phyloP scores from a whole-genome alignment of 2,329 filamentous ascomycete genomes.

The Penicillium capsulatum region DNA sequence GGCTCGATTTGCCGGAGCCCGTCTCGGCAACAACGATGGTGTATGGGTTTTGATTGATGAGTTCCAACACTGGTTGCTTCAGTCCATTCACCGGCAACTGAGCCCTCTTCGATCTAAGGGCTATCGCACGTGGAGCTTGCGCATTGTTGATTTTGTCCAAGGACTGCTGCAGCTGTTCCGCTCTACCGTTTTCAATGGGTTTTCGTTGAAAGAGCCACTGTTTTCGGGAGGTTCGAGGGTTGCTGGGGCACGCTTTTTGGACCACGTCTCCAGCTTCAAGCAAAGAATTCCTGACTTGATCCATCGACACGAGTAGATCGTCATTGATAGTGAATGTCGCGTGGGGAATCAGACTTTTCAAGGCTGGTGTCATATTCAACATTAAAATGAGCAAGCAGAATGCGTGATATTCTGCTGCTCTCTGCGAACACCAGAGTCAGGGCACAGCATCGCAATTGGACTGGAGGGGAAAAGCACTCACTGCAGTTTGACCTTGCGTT shows the following conservation, averaged over 20 bases:
- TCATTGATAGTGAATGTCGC: slow-evolving; percentile 1
- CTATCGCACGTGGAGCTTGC: background rate
- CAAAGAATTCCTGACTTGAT: slow-evolving; percentile 1
- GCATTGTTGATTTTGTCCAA: background rate
- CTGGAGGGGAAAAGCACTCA: background rate
- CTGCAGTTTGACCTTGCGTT: too few species aligned
- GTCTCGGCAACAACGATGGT: slow-evolving; percentile 47
- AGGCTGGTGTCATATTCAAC: background rate
- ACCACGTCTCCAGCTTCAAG: background rate
- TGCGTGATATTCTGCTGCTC: background rate
- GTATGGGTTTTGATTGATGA: slow-evolving; percentile 40
- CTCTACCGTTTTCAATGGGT: too few species aligned
- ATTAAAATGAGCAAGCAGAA: background rate
- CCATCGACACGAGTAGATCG: slow-evolving; percentile 6
- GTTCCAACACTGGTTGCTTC: slow-evolving; percentile 33
- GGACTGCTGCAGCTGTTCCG: background rate
- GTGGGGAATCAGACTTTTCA: background rate
- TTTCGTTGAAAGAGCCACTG: too few species aligned
- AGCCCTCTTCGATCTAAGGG: slow-evolving; percentile 1
- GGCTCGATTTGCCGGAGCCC: slow-evolving; percentile 48
- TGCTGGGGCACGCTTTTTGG: background rate
- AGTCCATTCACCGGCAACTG: slow-evolving; percentile 42
- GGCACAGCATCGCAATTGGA: background rate
- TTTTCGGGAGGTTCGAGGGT: too few species aligned
- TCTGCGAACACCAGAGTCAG: background rate